phyloP scores from a whole-genome alignment of 2,329 filamentous ascomycete genomes.

The Waltergamsia citrina region DNA sequence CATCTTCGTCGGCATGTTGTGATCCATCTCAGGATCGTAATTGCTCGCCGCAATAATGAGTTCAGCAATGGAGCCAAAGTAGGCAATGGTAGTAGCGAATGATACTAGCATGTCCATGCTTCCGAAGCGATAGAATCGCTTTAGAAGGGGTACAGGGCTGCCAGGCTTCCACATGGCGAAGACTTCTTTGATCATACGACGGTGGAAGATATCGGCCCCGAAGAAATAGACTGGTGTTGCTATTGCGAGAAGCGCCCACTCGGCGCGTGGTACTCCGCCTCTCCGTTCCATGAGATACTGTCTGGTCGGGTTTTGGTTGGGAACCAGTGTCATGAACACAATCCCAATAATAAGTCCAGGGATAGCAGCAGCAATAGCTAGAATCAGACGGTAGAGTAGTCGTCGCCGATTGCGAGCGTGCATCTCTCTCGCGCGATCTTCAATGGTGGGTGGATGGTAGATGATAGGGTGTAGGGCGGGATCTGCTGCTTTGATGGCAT shows the following conservation, averaged over 20 bases:
- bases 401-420: conserved; percentile 59
- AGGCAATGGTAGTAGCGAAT: conserved; percentile 79
- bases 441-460: conserved; percentile 72
- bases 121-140: conserved; percentile 83
- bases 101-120: conserved; percentile 96
- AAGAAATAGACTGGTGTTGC: conserved; percentile 83
- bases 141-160: conserved; percentile 62
- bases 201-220: conserved; percentile 77
- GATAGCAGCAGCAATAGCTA: conserved; percentile 62
- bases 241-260: conserved; percentile 72
- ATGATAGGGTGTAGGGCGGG: conserved; percentile 57
- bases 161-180: conserved; percentile 65
- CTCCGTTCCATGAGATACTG: conserved; percentile 59
- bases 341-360: conserved; percentile 84
- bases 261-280: conserved; percentile 64
- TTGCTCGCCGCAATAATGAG: conserved; percentile 51
- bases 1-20: no score
- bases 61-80: conserved; percentile 71
- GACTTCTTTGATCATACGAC: conserved; percentile 69
- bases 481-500: conserved; percentile 57
- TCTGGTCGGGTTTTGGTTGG: conserved; percentile 30
- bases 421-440: conserved; percentile 69
- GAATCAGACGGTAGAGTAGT: conserved; percentile 59
- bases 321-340: conserved; percentile 79
- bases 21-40: conserved; percentile 25